Base-by-base conservation (phyloP, 2,329 filamentous ascomycete genomes). In the Microdochium bolleyi region DNA sequence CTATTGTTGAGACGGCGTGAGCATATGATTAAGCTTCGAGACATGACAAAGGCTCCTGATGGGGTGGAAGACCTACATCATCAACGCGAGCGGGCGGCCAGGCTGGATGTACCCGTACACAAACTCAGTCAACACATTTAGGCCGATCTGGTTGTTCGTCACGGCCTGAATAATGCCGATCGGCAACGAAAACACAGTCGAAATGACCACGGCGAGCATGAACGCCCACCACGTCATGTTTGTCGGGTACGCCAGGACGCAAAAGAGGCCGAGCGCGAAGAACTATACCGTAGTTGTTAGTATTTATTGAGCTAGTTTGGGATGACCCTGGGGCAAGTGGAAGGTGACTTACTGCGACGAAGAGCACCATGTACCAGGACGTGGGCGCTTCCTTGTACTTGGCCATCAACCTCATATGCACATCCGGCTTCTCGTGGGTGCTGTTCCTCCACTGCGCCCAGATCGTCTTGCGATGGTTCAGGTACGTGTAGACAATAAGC, bases 81-180 rank as follows among this genome's bases (percentile, higher is more conserved):
- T 90, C 56, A 89, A 79, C 0, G 84, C 87, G 52, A 90, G 70
- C 0, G 87, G 87, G 5, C 79, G 72, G 2, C 87, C 87, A 0
- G 86, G 86, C 56, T 88, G 84, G 60, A 90, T 87, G 61, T 90
- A 90, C 1, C 87, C 87, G 54, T 83, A 82, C 3, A 91, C 71
- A 57, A 89, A 88, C 68, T 89, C 86, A 1, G 85, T 88, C 56
- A 90, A 71, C 24, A 91, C 85, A 56, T 90, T 90, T 34, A 90
- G 72, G 1, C 84, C 85, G 37, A 89, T 83, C 70, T 88, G 73
- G 64, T 85, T 84, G 61, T 88, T 83, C 3, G 86, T 87, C 3
- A 84, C 75, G 37, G 84, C 87, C 61, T 87, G 78, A 32, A 89
- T 81, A 54, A 89, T 87, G 41, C 83, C 83, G 49, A 84, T 84